Evolutionary conservation across 2,329 filamentous ascomycete species (phyloP), one percentile per base, ranked within the genome.

Genomic region (Diaporthe sp.): DNA sequence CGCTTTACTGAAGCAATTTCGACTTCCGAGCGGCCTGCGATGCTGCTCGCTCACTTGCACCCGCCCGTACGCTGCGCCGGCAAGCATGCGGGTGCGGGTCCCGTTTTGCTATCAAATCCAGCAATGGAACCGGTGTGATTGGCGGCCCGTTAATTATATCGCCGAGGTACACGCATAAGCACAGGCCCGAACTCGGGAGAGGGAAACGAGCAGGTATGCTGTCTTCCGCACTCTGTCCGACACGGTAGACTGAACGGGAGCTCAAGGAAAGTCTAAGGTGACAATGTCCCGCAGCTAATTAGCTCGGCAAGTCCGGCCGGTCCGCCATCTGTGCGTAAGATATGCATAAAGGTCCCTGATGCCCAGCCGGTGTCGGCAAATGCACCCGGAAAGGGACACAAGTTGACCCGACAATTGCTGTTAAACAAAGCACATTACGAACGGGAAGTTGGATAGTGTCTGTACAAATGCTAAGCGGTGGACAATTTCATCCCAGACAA

Each of bases 371-470:
- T 42, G n/a, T 71, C 70, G 70, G 70, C 56, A 71, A 63, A 63
- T 51, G 59, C 70, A 71, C 70, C 70, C 70, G 70, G 70, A 71
- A 71, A 71, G 37, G 15, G 56, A 53, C 47, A 27, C 32, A 22
- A 39, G 42, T 71, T 35, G 56, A 58, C n/a, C 42, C 55, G n/a
- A 27, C 27, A 55, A 27, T n/a, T n/a, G 30, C 22, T 27, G 27
- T 63, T 30, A 12, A n/a, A 42, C 59, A 32, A 19, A 19, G 10
- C 30, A 27, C 44, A 51, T 37, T 13, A 37, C 44, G 39, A 27
- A 32, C 39, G 39, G 39, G 15, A 19, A 22, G 22, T 35, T 30
- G 22, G 19, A 12, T 30, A 65, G 19, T 9, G 22, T 66, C 9
- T 25, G 27, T 30, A 35, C 39, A 37, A 19, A 4, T 13, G 4